Percentiles rank a stretch among this genome's conserved stretches.
Evolutionary conservation across 2,329 filamentous ascomycete species (phyloP).

Genomic region (Colletotrichum tropicale): DNA sequence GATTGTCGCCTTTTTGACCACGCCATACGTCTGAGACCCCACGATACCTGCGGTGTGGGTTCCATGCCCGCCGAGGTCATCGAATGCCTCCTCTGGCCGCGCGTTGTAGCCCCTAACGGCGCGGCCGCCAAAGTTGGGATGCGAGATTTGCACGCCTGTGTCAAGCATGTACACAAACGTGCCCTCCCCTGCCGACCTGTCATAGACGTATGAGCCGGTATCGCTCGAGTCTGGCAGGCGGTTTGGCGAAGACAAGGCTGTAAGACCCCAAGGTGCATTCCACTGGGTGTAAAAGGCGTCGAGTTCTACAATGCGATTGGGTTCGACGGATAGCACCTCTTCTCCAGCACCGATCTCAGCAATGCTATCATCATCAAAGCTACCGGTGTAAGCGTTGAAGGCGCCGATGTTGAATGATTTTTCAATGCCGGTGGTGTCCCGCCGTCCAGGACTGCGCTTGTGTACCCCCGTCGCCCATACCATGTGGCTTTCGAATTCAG

Average conservation of each 20-base stretch:
- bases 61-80: constrained; percentile 45
- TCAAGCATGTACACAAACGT: constrained; percentile 46
- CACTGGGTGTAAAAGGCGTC: constrained; percentile 34
- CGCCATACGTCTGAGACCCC: constrained; percentile 37
- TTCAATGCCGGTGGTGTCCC: constrained; percentile 40
- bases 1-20: constrained; percentile 48
- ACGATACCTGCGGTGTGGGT: constrained; percentile 44
- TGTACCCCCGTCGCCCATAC: constrained; percentile 38
- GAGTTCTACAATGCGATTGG: constrained; percentile 29
- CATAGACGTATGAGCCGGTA: constrained; percentile 33
- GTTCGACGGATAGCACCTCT: constrained; percentile 34
- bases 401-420: constrained; percentile 39
- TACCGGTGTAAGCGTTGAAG: constrained; percentile 46
- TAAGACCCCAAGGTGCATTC: constrained; percentile 47
- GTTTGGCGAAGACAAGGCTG: constrained; percentile 41
- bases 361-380: constrained; percentile 47
- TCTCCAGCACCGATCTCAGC: constrained; percentile 39
- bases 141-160: constrained; percentile 36
- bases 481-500: constrained; percentile 37
- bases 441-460: constrained; percentile 36
- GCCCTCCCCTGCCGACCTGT: constrained; percentile 35
- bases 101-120: constrained; percentile 23
- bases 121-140: constrained; percentile 37
- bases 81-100: constrained; percentile 29
- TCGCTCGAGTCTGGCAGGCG: constrained; percentile 4